Base-by-base conservation (phyloP, 495 filamentous ascomycete species). In the Aspergillus sclerotiicarbonarius region DNA sequence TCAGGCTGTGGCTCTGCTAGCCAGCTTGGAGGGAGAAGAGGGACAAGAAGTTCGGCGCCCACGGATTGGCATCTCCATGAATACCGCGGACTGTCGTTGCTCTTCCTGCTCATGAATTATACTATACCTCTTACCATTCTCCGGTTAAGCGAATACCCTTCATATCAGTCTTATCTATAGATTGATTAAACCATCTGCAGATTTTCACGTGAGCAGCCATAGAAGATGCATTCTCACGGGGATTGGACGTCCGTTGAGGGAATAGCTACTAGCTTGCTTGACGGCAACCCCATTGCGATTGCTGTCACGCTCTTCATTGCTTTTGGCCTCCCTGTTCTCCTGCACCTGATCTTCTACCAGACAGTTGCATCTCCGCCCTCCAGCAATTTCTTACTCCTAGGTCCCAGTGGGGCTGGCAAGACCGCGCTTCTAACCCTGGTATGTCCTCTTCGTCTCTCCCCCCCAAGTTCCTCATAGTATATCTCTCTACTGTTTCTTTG, bases 371-470 rank as follows among this genome's bases (percentile, higher is more conserved):
- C 87, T 53, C 84, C 82, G 21, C 81, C 79, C 9, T 82, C 91
- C 5, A 91, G 92, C 30, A 89, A 87, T 6, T 91, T 98, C 70
- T 76, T 98, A 3, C 84, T 98, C 15, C 66, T 93, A 49, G 94
- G 94, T 5, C 94, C 93, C 7, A 86, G 86, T 30, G 90, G 87
- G 57, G 81, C 87, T 50, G 94, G 94, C 61, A 98, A 98, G 72
- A 98, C 94, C 6, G 81, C 90, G 47, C 82, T 98, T 31, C 75
- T 92, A 9, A 91, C 91, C n/a, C 75, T 92, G 61, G 88, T 90
- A 78, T 55, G 78, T 62, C 37, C 44, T 19, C 16, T 20, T 32
- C 47, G 8, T 35, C 12, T 30, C 20, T 18, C 15, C 30, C 20
- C 25, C 29, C 46, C 29, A 21, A 13, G 20, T 39, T 16, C 5